Evolutionary conservation across 2,329 filamentous ascomycete species (phyloP).

Genomic region (Aspergillus texensis): DNA sequence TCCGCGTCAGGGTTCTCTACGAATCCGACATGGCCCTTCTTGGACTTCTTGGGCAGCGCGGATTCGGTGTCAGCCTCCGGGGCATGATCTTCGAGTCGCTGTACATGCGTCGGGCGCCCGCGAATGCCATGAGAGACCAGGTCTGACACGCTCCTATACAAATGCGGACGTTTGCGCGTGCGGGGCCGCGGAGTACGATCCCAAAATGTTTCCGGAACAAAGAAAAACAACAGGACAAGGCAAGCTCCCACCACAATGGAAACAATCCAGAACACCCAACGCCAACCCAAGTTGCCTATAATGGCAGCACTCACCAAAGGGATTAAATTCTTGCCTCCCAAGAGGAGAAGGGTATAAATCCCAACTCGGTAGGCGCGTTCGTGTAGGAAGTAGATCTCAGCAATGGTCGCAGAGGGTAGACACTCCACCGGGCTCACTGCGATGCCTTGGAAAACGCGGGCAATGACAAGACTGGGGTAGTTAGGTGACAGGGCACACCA

Average conservation of each 20-base stretch:
- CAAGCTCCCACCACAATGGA: constrained; percentile 76
- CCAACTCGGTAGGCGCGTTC: constrained; percentile 91
- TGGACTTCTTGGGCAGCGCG: constrained; percentile 29
- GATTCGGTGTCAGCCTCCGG: constrained; percentile 16
- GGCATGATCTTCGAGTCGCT: constrained; percentile 17
- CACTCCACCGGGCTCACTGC: constrained; percentile 90
- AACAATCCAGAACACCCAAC: constrained; percentile 90
- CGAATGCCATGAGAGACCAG: constrained; percentile 38
- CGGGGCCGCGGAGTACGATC: constrained; percentile 70
- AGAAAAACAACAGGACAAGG: constrained; percentile 75
- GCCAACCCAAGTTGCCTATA: constrained; percentile 77
- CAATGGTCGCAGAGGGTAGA: constrained; percentile 88
- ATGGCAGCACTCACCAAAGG: constrained; percentile 85
- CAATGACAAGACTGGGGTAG: constrained; percentile 77
- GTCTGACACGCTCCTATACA: constrained; percentile 41
- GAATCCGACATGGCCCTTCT: constrained; percentile 61
- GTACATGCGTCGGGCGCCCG: constrained; percentile 33
- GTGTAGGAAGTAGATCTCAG: constrained; percentile 94
- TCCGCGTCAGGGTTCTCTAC: constrained; percentile 29
- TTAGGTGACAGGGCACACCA: constrained; percentile 87
- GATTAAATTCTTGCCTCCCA: constrained; percentile 89
- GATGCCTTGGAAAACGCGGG: constrained; percentile 83
- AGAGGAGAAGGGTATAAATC: constrained; percentile 84
- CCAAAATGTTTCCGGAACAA: constrained; percentile 96
- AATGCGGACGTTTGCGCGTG: constrained; percentile 37